Evolutionary conservation across 148 eudicot species (phyloP), one percentile per base, ranked within the genome.

Genomic region (Silene latifolia): DNA sequence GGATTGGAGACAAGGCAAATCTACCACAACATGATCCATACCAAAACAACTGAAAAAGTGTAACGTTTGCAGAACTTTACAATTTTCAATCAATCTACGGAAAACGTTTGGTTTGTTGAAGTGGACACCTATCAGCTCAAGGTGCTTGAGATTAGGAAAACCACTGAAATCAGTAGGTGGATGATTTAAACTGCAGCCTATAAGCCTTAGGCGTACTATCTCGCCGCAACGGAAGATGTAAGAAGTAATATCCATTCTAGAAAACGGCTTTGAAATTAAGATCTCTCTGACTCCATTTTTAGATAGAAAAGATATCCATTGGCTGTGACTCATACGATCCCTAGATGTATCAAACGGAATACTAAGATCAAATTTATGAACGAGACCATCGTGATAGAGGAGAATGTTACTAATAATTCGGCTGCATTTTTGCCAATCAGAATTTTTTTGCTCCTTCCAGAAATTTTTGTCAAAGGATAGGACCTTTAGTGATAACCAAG

Each of bases 101-200:
- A 27, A 27, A 27, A 27, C 29, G 29, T 27, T 27, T 27, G 29
- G 29, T 3, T 27, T 27, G 29, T 27, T 27, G 3, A 27, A 48
- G 11, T 29, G 2, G 29, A 56, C n/a, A 3, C 11, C 0, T 1
- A 19, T 0, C 13, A 75, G 72, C 19, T 25, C 15, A 67, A 66
- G 78, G 2, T 8, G 4, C 19, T 21, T 25, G 54, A 75, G 78
- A 17, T 19, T 29, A 5, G 72, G 21, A 21, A 75, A 75, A 19
- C 72, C 78, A 47, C 29, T 39, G 57, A 56, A 75, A 42, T 32
- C 53, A 75, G 24, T 12, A 3, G 72, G 78, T 35, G 19, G 64
- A 20, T 20, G 35, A 1, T 20, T 39, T 23, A 75, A 5, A 10
- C 0, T 0, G 54, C 7, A 48, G 14, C 4, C 54, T 0, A 6